Evolutionary conservation across 2,329 filamentous ascomycete genomes (phyloP).

Genomic region (Fusarium nelsonii): DNA sequence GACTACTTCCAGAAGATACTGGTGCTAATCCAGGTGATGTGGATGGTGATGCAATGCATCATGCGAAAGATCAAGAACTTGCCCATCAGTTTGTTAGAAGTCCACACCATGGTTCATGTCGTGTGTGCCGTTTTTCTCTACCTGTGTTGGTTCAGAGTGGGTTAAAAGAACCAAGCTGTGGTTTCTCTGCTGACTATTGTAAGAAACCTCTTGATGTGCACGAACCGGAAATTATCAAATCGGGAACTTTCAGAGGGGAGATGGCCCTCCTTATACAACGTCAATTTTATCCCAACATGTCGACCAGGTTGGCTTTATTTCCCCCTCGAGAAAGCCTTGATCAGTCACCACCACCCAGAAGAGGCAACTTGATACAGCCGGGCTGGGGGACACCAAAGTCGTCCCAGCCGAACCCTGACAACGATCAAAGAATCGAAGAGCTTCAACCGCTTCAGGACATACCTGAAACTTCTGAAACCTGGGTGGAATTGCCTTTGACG

Average conservation of each 20-base stretch:
- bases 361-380: neutral
- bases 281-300: constrained; percentile 11
- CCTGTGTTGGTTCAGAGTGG: constrained; percentile 39
- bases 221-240: constrained; percentile 1
- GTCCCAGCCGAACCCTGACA: neutral
- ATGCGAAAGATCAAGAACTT: constrained; percentile 50
- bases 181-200: neutral
- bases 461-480: neutral
- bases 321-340: neutral
- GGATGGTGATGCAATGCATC: constrained; percentile 55
- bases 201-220: constrained; percentile 37
- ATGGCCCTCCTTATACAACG: neutral
- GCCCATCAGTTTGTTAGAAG: constrained; percentile 54
- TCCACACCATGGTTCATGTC: constrained; percentile 46
- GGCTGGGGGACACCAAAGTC: neutral
- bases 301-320: constrained; percentile 1
- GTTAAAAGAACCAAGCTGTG: fast-evolving
- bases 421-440: neutral
- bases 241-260: neutral
- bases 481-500: neutral
- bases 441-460: neutral
- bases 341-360: neutral
- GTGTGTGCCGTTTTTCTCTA: constrained; percentile 37
- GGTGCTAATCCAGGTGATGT: constrained; percentile 54
- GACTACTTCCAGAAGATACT: constrained; percentile 53